These are phyloP conservation scores for Aegilops tauschii DNA, from an alignment of 176 grass and related monocot species.

Conservation along the genomic window DNA sequence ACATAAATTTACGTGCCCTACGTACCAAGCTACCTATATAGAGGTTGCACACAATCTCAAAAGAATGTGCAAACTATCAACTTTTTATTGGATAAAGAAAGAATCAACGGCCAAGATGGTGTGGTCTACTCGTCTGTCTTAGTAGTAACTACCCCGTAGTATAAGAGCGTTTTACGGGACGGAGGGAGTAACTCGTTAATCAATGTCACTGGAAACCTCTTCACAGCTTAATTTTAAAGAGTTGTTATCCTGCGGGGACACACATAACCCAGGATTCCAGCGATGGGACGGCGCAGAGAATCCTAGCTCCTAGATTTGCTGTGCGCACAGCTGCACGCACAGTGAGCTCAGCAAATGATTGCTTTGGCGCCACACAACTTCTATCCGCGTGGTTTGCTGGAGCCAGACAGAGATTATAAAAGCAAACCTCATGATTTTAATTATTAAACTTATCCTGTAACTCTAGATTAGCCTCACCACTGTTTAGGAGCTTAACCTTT, in stretches of 20 bases:
- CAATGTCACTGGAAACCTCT: too few relatives aligned
- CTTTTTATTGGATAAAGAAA: too few relatives aligned
- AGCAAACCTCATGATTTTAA: not conserved
- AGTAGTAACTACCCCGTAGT: too few relatives aligned
- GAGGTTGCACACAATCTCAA: not conserved
- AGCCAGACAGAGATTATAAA: not conserved
- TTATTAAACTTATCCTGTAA: not conserved
- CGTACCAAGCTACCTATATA: too few relatives aligned
- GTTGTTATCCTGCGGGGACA: too few relatives aligned
- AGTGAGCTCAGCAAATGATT: slow-evolving; percentile 44
- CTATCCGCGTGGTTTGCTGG: slow-evolving; percentile 7
- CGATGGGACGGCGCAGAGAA: slow-evolving; percentile 17
- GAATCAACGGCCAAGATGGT: too few relatives aligned
- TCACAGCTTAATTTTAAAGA: too few relatives aligned
- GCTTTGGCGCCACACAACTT: slow-evolving; percentile 35
- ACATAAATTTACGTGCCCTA: too few relatives aligned
- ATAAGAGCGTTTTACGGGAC: too few relatives aligned
- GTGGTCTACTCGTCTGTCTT: too few relatives aligned
- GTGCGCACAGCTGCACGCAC: slow-evolving; percentile 19
- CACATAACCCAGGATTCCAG: not conserved
- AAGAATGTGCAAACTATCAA: not conserved
- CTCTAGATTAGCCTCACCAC: not conserved
- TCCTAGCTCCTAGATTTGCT: slow-evolving; percentile 17
- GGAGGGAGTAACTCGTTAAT: too few relatives aligned
- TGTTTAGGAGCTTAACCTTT: slow-evolving; percentile 22